These are phyloP conservation scores for Sicyos edulis DNA, from an alignment of 306 rosid genomes.

Conservation along the genomic window DNA sequence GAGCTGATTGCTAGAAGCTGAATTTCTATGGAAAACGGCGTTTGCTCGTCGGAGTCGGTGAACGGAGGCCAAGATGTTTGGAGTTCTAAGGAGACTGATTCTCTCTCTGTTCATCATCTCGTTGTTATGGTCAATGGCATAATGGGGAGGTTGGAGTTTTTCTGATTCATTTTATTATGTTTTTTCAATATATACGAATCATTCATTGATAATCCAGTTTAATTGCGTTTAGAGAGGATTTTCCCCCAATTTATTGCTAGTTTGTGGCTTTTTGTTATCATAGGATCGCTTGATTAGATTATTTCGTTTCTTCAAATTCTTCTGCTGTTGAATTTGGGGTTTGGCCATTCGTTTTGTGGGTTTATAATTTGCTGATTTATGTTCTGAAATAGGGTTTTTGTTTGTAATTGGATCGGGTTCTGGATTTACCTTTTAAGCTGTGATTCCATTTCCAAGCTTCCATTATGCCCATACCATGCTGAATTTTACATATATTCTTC, in stretches of 20 bases:
- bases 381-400: not conserved
- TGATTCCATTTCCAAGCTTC: conserved; percentile 3
- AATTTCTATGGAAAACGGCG: conserved; percentile 47
- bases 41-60: conserved; percentile 41
- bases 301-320: not conserved
- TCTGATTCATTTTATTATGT: not conserved
- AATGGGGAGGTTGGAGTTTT: conserved; percentile 58
- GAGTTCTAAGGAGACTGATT: conserved; percentile 62
- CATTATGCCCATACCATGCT: not conserved
- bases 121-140: conserved; percentile 94
- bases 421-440: not conserved
- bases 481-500: not conserved
- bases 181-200: not conserved
- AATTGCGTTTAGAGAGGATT: not conserved
- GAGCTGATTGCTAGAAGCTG: conserved; percentile 4
- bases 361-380: conserved; percentile 11
- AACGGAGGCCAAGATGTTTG: conserved; percentile 67
- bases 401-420: not conserved
- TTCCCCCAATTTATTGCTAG: not conserved
- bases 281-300: not conserved
- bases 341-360: not conserved
- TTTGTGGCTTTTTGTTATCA: not conserved
- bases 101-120: conserved; percentile 79
- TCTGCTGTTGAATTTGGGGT: not conserved
- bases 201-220: not conserved